Evolutionary conservation across 1,284 basidiomycete species (phyloP), one percentile per base, ranked within the genome.

Genomic region (Apiotrichum gracile): DNA sequence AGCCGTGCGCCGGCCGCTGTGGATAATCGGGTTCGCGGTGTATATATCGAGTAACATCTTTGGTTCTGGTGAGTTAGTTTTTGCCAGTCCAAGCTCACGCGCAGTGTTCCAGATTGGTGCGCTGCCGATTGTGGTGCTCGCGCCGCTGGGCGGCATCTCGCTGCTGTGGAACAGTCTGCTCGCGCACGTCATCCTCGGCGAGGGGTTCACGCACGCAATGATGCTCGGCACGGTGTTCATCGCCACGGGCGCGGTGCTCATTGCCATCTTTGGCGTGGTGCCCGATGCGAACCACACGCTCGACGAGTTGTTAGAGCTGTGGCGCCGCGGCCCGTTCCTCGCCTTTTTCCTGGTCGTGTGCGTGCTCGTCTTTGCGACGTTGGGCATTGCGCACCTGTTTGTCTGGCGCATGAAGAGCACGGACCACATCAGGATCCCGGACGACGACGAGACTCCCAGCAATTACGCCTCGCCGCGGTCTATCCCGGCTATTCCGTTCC

Each of bases 131-230:
- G 89, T 93, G 54, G 90, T 94, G 53, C 85, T 93, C 44, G 91
- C 88, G 2, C 92, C 92, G 0, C 81, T 97, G 2, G 93, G 93
- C 21, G 93, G 92, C 1, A 88, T 81, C 41, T 92, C 90, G 8
- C 82, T 97, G 31, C 81, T 97, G 24, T 97, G 90, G 88, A 97
- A 97, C 73, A 91, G 91, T 4, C 84, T 97, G 65, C 91, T 97
- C 62, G 91, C 92, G 12, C 82, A 85, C 26, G 70, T 94, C 47
- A 80, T 97, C 38, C 81, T 97, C 21, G 88, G 89, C 37, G 91
- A 94, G 68, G 80, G 85, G 21, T 90, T 96, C 75, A 90, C 89
- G 6, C 80, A 80, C 13, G 87, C 85, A 78, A 88, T 94, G 82
- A 77, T 91, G 49, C 73, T 88, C 13, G 92, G 91, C 25, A 96